Evolutionary conservation across 352 stramenopile species (phyloP).

Genomic region (Phytophthora quininea): DNA sequence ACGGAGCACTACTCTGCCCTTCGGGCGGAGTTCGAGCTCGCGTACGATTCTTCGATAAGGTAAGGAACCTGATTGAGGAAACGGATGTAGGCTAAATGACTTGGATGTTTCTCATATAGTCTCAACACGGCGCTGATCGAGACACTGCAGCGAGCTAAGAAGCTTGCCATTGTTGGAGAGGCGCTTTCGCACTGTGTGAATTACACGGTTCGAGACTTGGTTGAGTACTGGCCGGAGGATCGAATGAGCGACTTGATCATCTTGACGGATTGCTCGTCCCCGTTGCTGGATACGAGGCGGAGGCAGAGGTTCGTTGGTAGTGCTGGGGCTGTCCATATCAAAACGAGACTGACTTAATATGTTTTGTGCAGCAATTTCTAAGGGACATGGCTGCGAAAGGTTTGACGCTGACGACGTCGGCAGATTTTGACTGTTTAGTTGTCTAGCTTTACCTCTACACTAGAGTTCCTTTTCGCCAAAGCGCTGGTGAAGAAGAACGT

Average conservation of each 20-base stretch:
- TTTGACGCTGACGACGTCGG: slow-evolving; percentile 50
- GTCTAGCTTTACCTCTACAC: background rate
- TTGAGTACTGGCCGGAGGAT: slow-evolving; percentile 73
- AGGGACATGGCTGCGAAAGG: slow-evolving; percentile 57
- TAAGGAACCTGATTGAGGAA: slow-evolving; percentile 4
- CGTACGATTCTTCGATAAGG: slow-evolving; percentile 59
- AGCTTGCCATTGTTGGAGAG: slow-evolving; percentile 92
- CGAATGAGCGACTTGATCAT: slow-evolving; percentile 62
- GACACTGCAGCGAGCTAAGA: slow-evolving; percentile 70
- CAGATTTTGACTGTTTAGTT: slow-evolving; percentile 33
- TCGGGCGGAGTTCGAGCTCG: slow-evolving; percentile 89
- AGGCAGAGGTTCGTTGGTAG: slow-evolving; percentile 40
- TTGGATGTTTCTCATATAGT: slow-evolving; percentile 8
- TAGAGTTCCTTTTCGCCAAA: too few relatives aligned
- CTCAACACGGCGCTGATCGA: slow-evolving; percentile 89
- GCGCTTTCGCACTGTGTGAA: slow-evolving; percentile 96
- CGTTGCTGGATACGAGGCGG: slow-evolving; percentile 62
- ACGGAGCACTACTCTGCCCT: slow-evolving; percentile 96
- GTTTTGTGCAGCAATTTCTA: slow-evolving; percentile 44
- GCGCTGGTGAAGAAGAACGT: background rate
- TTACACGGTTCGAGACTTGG: slow-evolving; percentile 92
- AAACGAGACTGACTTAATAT: background rate
- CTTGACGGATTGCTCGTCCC: slow-evolving; percentile 66
- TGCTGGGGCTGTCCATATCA: background rate
- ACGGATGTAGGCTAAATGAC: slow-evolving; percentile 20